Evolutionary conservation across 306 rosid genomes (phyloP).

Genomic region (Lathyrus oleraceus): DNA sequence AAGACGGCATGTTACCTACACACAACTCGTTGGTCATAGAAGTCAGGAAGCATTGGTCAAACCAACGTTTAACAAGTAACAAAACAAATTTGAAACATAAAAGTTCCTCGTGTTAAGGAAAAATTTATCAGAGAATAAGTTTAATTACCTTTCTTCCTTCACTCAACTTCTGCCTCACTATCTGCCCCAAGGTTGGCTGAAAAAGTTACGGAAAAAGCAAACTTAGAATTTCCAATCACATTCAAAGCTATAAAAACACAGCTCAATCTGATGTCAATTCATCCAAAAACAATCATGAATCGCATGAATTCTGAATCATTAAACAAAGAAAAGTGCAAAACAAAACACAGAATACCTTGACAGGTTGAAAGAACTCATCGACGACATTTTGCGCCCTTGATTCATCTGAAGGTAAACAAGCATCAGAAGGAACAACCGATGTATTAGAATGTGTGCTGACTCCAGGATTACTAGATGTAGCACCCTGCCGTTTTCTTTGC

Average conservation of each 20-base stretch:
- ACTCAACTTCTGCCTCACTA: slow-evolving; percentile 86
- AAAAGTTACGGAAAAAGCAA: slow-evolving; percentile 34
- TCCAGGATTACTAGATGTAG: slow-evolving; percentile 64
- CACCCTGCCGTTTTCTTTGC: slow-evolving; percentile 74
- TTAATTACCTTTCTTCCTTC: slow-evolving; percentile 91
- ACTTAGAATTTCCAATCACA: slow-evolving; percentile 32
- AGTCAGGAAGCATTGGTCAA: neutral
- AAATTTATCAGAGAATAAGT: slow-evolving; percentile 22
- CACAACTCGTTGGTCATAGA: slow-evolving; percentile 20
- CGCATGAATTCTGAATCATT: slow-evolving; percentile 16
- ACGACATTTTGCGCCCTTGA: slow-evolving; percentile 69
- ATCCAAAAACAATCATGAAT: slow-evolving; percentile 8
- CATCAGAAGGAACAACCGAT: slow-evolving; percentile 42
- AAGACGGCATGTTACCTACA: slow-evolving; percentile 84
- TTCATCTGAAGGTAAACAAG: slow-evolving; percentile 53
- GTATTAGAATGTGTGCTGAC: slow-evolving; percentile 48
- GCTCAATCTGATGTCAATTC: neutral
- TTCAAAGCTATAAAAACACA: slow-evolving; percentile 24
- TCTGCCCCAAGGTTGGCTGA: slow-evolving; percentile 91
- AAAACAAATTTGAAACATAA: slow-evolving; percentile 11
- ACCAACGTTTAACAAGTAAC: slow-evolving; percentile 20
- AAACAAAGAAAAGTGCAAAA: neutral
- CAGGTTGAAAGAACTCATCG: slow-evolving; percentile 73
- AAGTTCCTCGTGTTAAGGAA: slow-evolving; percentile 12
- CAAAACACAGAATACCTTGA: slow-evolving; percentile 51